phyloP scores from a whole-genome alignment of 1,284 basidiomycete genomes.

The Phellinidium pouzarii region DNA sequence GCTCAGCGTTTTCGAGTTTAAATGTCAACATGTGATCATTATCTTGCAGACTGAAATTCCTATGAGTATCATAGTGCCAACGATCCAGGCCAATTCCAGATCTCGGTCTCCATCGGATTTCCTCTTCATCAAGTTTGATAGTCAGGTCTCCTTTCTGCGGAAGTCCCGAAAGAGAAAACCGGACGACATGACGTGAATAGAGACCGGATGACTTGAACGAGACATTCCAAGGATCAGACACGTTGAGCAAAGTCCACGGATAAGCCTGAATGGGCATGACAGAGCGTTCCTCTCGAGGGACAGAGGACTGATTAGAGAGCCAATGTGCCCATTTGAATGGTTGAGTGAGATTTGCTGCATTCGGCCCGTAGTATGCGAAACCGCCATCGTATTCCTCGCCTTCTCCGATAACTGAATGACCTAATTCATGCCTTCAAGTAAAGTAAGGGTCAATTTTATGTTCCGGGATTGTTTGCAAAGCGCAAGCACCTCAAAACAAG shows the following conservation, averaged over 20 bases:
- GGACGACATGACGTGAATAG: slow-evolving; percentile 59
- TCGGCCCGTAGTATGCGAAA: slow-evolving; percentile 67
- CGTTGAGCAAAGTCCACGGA: slow-evolving; percentile 67
- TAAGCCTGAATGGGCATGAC: slow-evolving; percentile 75
- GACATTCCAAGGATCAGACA: slow-evolving; percentile 47
- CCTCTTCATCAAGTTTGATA: slow-evolving; percentile 54
- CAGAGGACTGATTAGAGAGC: slow-evolving; percentile 40
- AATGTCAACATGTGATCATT: slow-evolving; percentile 58
- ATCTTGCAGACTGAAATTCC: slow-evolving; percentile 31
- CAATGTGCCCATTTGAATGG: slow-evolving; percentile 67
- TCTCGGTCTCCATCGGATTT: slow-evolving; percentile 53
- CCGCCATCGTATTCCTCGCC: slow-evolving; percentile 88
- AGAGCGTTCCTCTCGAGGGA: slow-evolving; percentile 54
- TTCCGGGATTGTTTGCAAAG: background rate
- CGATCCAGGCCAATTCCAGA: slow-evolving; percentile 55
- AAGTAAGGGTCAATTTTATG: background rate
- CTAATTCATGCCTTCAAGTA: slow-evolving; percentile 63
- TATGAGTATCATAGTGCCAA: slow-evolving; percentile 63
- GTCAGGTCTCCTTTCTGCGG: slow-evolving; percentile 48
- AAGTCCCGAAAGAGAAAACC: slow-evolving; percentile 75
- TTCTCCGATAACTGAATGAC: slow-evolving; percentile 72
- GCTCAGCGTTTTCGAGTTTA: slow-evolving; percentile 41
- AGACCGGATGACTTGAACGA: slow-evolving; percentile 55
- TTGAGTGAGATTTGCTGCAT: slow-evolving; percentile 43
- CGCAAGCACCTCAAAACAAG: slow-evolving; percentile 53